These are phyloP conservation scores for Solanum neorickii DNA, from an alignment of 257 asterid genomes.

Conservation along the genomic window DNA sequence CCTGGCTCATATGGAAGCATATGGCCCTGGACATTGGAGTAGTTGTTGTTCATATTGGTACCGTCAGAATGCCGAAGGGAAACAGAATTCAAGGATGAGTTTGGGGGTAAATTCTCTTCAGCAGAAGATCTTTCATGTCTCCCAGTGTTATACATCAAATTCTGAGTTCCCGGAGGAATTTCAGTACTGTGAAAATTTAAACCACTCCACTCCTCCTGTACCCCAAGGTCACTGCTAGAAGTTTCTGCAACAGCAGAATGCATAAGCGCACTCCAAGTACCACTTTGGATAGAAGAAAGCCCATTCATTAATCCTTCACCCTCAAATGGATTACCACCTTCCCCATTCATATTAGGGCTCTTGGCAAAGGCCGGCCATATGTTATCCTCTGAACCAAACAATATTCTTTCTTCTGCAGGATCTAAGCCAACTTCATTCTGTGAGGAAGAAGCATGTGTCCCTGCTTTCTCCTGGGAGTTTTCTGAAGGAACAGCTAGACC, in stretches of 20 bases:
- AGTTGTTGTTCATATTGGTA: constrained; percentile 14
- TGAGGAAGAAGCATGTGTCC: constrained; percentile 20
- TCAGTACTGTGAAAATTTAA: constrained; percentile 21
- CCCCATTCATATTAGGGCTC: constrained; percentile 28
- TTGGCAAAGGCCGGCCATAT: constrained; percentile 59
- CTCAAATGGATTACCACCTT: constrained; percentile 29
- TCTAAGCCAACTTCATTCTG: constrained; percentile 47
- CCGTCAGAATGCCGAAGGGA: constrained; percentile 15
- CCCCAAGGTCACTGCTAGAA: constrained; percentile 42
- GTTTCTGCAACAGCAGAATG: constrained; percentile 97
- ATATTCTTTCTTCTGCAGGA: constrained; percentile 64
- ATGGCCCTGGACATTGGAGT: constrained; percentile 21
- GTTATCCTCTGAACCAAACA: constrained; percentile 70
- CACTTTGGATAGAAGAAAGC: constrained; percentile 50
- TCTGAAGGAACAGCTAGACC: constrained; percentile 21
- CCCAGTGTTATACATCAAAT: neutral
- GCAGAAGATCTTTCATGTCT: neutral
- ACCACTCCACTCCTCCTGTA: constrained; percentile 58
- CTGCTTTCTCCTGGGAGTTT: constrained; percentile 21
- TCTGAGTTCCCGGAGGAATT: neutral
- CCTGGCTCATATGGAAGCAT: constrained; percentile 23
- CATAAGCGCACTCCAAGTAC: constrained; percentile 99
- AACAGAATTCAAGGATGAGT: constrained; percentile 26
- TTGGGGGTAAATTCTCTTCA: constrained; percentile 11
- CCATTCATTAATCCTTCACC: constrained; percentile 30